Evolutionary conservation across 306 rosid genomes (phyloP).

Genomic region (Oemleria cerasiformis): DNA sequence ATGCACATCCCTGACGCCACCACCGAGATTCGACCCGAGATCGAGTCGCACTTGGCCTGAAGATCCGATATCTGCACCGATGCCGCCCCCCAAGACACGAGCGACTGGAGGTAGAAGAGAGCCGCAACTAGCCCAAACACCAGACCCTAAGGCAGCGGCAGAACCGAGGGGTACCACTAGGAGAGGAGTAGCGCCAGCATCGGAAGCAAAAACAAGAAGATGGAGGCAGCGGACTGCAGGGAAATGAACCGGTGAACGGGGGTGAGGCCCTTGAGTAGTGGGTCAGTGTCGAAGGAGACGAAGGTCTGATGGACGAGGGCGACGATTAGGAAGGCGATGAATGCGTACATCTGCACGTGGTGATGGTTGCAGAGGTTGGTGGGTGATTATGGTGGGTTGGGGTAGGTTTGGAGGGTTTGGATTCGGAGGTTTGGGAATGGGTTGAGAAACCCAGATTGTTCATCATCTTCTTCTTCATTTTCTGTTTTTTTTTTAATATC

Average conservation of each 20-base stretch:
- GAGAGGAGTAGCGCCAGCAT: constrained; percentile 58
- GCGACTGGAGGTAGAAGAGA: constrained; percentile 60
- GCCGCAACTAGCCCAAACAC: constrained; percentile 59
- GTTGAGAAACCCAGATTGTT: no score
- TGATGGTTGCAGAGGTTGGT: no score
- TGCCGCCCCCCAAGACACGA: constrained; percentile 47
- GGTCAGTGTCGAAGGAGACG: constrained; percentile 59
- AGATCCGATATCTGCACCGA: constrained; percentile 66
- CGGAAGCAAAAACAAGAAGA: constrained; percentile 64
- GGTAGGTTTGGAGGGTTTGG: no score
- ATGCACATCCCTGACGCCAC: constrained; percentile 46
- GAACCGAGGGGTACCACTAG: constrained; percentile 42
- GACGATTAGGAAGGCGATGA: constrained; percentile 41
- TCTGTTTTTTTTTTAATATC: no score
- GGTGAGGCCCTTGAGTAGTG: constrained; percentile 67
- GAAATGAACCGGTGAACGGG: constrained; percentile 77
- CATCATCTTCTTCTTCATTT: no score
- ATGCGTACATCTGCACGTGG: constrained; percentile 53
- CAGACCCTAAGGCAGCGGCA: constrained; percentile 60
- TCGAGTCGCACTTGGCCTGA: constrained; percentile 70
- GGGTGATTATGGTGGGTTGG: no score
- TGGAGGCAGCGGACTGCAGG: constrained; percentile 65
- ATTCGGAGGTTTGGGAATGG: no score
- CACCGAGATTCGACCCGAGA: constrained; percentile 51
- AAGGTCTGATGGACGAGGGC: constrained; percentile 53